Percentiles rank a stretch among this genome's conserved stretches.
phyloP scores from a whole-genome alignment of 2,329 filamentous ascomycete species.

The Neophaeococcomyces mojaviensis region DNA sequence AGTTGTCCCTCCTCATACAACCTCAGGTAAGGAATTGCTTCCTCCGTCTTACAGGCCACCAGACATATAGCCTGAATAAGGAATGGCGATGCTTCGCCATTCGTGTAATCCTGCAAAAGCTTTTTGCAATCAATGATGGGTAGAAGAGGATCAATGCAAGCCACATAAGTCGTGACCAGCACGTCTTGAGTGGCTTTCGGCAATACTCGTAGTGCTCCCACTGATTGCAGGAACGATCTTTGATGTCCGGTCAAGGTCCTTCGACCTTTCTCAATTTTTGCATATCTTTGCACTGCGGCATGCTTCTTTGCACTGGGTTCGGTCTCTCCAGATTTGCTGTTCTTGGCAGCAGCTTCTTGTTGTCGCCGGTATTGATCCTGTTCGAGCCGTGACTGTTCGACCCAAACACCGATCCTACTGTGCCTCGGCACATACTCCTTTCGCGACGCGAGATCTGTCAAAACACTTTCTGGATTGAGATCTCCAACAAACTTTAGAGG shows the following conservation, averaged over 20 bases:
- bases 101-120: slow-evolving; percentile 22
- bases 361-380: slow-evolving; percentile 7
- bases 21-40: slow-evolving; percentile 28
- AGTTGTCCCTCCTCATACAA: slow-evolving; percentile 26
- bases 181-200: slow-evolving; percentile 28
- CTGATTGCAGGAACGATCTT: slow-evolving; percentile 22
- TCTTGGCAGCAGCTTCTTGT: slow-evolving; percentile 7
- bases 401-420: slow-evolving; percentile 22
- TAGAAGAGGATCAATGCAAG: slow-evolving; percentile 32
- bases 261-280: slow-evolving; percentile 19
- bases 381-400: slow-evolving; percentile 16
- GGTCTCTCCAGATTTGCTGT: not conserved
- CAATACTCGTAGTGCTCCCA: slow-evolving; percentile 24
- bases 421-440: slow-evolving; percentile 15
- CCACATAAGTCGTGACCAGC: slow-evolving; percentile 30
- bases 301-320: slow-evolving; percentile 1
- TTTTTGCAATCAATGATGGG: slow-evolving; percentile 29
- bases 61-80: slow-evolving; percentile 35
- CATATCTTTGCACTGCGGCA: slow-evolving; percentile 20
- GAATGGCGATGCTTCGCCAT: slow-evolving; percentile 27
- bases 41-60: slow-evolving; percentile 32
- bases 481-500: slow-evolving; percentile 33
- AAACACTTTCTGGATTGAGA: slow-evolving; percentile 34
- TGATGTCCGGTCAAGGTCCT: slow-evolving; percentile 22
- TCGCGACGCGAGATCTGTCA: slow-evolving; percentile 23